A percentile compares a stretch with the other conserved stretches of the same genome.
phyloP scores from a whole-genome alignment of 306 rosid genomes.

The Luffa acutangula region DNA sequence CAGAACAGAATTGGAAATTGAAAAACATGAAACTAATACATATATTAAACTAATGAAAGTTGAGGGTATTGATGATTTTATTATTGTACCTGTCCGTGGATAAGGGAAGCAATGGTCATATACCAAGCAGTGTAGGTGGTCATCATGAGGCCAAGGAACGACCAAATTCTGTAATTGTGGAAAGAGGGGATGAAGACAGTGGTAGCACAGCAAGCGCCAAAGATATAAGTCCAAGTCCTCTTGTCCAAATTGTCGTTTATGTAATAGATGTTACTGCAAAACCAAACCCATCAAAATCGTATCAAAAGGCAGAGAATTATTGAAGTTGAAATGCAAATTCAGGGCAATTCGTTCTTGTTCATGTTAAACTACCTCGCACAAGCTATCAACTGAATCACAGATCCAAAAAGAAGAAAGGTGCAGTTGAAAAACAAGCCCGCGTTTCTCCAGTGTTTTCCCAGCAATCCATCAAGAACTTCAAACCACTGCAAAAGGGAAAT shows the following conservation, averaged over 20 bases:
- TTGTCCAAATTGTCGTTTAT: conserved; percentile 97
- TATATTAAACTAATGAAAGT: background rate
- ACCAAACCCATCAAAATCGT: background rate
- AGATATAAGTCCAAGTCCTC: conserved; percentile 97
- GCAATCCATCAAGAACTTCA: conserved; percentile 94
- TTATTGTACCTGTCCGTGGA: conserved; percentile 70
- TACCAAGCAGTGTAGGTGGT: conserved; percentile 96
- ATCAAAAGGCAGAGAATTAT: background rate
- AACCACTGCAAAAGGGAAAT: conserved; percentile 56
- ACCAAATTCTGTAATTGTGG: conserved; percentile 95
- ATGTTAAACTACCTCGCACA: conserved; percentile 66
- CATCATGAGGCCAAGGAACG: conserved; percentile 86
- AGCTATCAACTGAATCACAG: conserved; percentile 93
- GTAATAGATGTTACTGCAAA: conserved; percentile 80
- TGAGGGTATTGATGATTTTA: background rate
- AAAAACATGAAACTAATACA: background rate
- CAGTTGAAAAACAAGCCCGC: conserved; percentile 87
- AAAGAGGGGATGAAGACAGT: conserved; percentile 94
- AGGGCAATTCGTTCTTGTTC: background rate
- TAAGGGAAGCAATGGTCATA: conserved; percentile 83
- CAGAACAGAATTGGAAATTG: background rate
- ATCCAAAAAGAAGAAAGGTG: conserved; percentile 95
- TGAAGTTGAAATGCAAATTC: background rate
- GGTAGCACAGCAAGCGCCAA: conserved; percentile 98
- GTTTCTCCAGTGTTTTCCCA: conserved; percentile 94